Conservation (phyloP, 2,329 filamentous ascomycete genomes). For the Boeremia exigua region DNA sequence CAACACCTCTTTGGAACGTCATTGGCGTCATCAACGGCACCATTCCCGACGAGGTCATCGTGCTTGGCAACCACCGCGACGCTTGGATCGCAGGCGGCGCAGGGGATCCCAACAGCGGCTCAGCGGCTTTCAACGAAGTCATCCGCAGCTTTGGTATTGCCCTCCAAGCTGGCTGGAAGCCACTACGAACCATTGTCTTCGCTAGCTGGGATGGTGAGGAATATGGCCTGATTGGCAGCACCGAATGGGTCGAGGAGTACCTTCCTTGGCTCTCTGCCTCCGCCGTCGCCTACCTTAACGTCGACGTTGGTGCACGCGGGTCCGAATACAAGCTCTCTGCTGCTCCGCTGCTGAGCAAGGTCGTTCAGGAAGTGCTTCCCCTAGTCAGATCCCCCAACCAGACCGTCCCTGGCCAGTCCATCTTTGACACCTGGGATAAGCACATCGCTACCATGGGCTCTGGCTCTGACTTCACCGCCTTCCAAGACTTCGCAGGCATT, state of each 20-base stretch:
- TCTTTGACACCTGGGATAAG: conserved; percentile 67
- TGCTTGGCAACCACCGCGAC: conserved; percentile 92
- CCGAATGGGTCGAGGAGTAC: conserved; percentile 93
- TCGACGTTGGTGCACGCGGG: conserved; percentile 76
- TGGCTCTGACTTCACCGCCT: conserved; percentile 60
- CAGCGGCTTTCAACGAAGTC: conserved; percentile 78
- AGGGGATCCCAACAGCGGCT: conserved; percentile 82
- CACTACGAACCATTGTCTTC: conserved; percentile 88
- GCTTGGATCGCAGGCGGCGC: conserved; percentile 89
- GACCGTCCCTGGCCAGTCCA: conserved; percentile 70
- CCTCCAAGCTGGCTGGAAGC: conserved; percentile 77
- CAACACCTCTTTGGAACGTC: conserved; percentile 69
- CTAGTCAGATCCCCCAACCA: conserved; percentile 67
- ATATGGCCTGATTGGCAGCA: conserved; percentile 84
- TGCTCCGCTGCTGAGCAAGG: conserved; percentile 76
- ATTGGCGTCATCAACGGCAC: conserved; percentile 92
- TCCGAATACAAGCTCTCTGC: conserved; percentile 69
- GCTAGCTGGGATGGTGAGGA: conserved; percentile 74
- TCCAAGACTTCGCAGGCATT: conserved; percentile 60
- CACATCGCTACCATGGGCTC: conserved; percentile 62
- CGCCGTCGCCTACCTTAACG: conserved; percentile 83
- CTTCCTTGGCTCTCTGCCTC: conserved; percentile 77
- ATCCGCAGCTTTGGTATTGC: conserved; percentile 76
- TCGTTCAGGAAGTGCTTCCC: conserved; percentile 54
- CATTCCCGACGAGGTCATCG: conserved; percentile 81